Conservation (phyloP, 2,329 filamentous ascomycete species). For the Emmonsiellopsis sp. region DNA sequence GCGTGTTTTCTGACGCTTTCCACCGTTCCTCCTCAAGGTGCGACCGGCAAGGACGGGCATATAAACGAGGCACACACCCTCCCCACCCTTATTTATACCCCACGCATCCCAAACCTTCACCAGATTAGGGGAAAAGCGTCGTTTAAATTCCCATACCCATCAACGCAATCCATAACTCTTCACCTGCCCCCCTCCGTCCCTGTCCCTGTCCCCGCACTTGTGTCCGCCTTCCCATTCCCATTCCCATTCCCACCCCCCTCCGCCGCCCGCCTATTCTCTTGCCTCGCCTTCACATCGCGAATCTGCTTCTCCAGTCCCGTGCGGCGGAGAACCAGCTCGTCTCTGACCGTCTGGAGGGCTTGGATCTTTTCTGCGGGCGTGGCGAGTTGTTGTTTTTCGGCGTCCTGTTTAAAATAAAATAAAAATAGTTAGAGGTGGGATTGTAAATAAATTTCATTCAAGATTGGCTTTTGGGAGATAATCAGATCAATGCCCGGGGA, state of each 20-base stretch:
- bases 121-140: too few relatives aligned
- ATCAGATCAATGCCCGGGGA: neutral
- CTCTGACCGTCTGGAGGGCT: slow-evolving; percentile 42
- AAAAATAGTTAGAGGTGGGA: slow-evolving; percentile 1
- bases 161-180: too few relatives aligned
- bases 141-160: too few relatives aligned
- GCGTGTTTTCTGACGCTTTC: too few relatives aligned
- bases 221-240: slow-evolving; percentile 1
- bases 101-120: too few relatives aligned
- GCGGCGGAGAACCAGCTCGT: slow-evolving; percentile 42
- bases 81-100: too few relatives aligned
- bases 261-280: slow-evolving; percentile 21
- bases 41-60: too few relatives aligned
- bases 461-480: neutral
- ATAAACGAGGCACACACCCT: too few relatives aligned
- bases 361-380: slow-evolving; percentile 46
- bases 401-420: slow-evolving; percentile 24
- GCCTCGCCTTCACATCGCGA: slow-evolving; percentile 36
- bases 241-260: neutral
- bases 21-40: too few relatives aligned
- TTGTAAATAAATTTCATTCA: too few relatives aligned
- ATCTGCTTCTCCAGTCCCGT: slow-evolving; percentile 49
- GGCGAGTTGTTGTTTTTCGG: slow-evolving; percentile 39
- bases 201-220: neutral
- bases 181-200: neutral